phyloP scores from a whole-genome alignment of 139 green algal genomes.

The Haematococcus lacustris region DNA sequence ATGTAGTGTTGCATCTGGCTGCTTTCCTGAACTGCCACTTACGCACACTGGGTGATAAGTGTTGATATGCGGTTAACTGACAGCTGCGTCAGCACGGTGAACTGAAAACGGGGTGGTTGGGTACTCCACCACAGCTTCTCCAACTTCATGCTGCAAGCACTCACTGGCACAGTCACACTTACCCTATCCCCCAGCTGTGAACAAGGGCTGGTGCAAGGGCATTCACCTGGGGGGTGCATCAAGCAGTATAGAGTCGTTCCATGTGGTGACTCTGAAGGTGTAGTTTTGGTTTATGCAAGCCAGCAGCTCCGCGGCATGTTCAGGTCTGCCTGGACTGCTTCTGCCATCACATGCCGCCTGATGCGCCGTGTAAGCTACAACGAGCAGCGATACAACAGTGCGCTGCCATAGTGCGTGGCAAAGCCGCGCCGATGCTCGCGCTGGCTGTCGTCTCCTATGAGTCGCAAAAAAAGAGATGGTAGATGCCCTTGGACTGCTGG shows the following conservation, averaged over 20 bases:
- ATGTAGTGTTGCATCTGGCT: neutral
- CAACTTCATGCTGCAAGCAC: slow-evolving; percentile 26
- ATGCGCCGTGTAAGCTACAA: too few relatives aligned
- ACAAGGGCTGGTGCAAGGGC: neutral
- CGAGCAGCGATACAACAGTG: too few relatives aligned
- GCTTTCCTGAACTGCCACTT: neutral
- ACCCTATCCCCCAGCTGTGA: neutral
- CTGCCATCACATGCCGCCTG: too few relatives aligned
- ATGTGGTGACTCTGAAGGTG: too few relatives aligned
- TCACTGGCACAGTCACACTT: neutral
- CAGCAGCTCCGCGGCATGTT: too few relatives aligned
- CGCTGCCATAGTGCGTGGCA: too few relatives aligned
- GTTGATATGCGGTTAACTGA: slow-evolving; percentile 25
- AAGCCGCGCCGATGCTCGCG: too few relatives aligned
- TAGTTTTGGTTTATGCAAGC: too few relatives aligned
- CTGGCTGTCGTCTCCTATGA: too few relatives aligned
- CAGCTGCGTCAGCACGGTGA: slow-evolving; percentile 36
- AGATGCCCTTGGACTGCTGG: too few relatives aligned
- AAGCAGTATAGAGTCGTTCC: slow-evolving; percentile 1
- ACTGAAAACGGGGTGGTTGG: slow-evolving; percentile 4
- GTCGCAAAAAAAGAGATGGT: too few relatives aligned
- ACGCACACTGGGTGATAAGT: slow-evolving; percentile 27
- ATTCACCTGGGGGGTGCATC: slow-evolving; percentile 5
- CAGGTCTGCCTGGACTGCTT: too few relatives aligned
- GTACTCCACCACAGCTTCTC: slow-evolving; percentile 14